A percentile compares a stretch with the other conserved stretches of the same genome.
These are phyloP conservation scores for Dacryopinax spathularia DNA, from an alignment of 768 basidiomycete species.

Conservation along the genomic window DNA sequence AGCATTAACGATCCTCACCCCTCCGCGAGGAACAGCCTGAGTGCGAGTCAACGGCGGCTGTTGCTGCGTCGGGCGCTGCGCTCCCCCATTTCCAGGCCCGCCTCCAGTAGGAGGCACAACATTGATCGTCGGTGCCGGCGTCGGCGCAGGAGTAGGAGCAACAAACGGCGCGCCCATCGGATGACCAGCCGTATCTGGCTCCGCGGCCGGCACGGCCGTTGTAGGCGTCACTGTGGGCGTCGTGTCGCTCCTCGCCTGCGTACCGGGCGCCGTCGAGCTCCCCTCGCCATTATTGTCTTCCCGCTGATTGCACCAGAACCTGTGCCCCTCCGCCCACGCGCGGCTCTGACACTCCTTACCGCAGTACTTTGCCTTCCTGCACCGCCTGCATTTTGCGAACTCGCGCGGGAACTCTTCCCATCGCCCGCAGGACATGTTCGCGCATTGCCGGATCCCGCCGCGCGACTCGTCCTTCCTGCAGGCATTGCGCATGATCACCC, in stretches of 20 bases:
- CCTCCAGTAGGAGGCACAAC: background rate
- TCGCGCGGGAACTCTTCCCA: conserved; percentile 90
- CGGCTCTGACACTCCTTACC: conserved; percentile 93
- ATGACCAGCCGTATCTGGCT: background rate
- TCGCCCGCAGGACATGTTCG: conserved; percentile 91
- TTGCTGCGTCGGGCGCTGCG: background rate
- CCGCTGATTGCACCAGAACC: conserved; percentile 80
- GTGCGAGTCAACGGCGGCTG: background rate
- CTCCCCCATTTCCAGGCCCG: background rate
- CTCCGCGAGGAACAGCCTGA: background rate
- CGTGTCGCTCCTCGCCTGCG: no score
- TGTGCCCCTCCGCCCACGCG: conserved; percentile 91
- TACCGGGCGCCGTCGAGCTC: background rate
- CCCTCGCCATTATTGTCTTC: conserved; percentile 35
- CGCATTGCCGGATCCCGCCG: conserved; percentile 93
- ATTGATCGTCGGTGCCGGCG: background rate
- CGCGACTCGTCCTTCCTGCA: conserved; percentile 90
- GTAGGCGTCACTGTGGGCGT: no score
- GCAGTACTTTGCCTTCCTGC: conserved; percentile 96
- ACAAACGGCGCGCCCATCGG: background rate
- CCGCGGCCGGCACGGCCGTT: background rate
- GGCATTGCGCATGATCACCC: conserved; percentile 99
- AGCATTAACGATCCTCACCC: background rate
- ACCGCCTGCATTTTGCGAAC: conserved; percentile 92
- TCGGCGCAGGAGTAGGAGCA: background rate